A percentile compares a stretch with the other conserved stretches of the same genome.
Conservation (phyloP, 768 basidiomycete genomes). For the Russula olivacea region DNA sequence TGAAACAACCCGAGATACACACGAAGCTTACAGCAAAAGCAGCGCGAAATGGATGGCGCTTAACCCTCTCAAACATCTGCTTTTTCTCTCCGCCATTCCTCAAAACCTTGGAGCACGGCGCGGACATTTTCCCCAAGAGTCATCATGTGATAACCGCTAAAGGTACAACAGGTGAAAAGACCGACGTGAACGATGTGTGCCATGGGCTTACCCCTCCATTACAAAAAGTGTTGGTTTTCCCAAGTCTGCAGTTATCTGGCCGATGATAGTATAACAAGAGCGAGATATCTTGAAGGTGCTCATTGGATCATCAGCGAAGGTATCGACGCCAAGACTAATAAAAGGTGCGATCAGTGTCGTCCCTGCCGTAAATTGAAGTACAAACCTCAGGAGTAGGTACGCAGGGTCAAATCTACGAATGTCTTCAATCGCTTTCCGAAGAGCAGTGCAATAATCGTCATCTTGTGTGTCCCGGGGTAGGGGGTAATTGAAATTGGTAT, state of each 20-base stretch:
- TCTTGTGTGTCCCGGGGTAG: conserved; percentile 30
- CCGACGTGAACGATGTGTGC: neutral
- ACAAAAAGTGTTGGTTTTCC: conserved; percentile 30
- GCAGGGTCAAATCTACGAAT: conserved; percentile 27
- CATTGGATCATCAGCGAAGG: conserved; percentile 32
- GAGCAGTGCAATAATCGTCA: conserved; percentile 27
- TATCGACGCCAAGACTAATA: conserved; percentile 34
- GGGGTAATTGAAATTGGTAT: conserved; percentile 31
- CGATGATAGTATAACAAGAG: conserved; percentile 30
- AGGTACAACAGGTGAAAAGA: neutral
- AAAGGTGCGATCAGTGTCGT: neutral
- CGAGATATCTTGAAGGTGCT: conserved; percentile 31
- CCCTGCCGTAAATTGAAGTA: neutral
- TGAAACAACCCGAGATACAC: neutral
- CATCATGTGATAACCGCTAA: conserved; percentile 29
- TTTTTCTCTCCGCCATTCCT: neutral
- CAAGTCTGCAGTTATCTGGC: conserved; percentile 24
- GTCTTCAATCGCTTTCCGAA: conserved; percentile 23
- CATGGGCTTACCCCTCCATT: conserved; percentile 33
- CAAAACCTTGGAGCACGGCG: conserved; percentile 30
- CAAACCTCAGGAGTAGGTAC: conserved; percentile 31
- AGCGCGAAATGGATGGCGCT: neutral
- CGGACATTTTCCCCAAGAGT: conserved; percentile 30
- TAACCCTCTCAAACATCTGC: neutral
- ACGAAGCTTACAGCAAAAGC: neutral